A percentile compares a stretch with the other conserved stretches of the same genome.
These are phyloP conservation scores for Takakia lepidozioides DNA, from an alignment of 225 moss, liverwort and hornwort genomes.

Conservation along the genomic window DNA sequence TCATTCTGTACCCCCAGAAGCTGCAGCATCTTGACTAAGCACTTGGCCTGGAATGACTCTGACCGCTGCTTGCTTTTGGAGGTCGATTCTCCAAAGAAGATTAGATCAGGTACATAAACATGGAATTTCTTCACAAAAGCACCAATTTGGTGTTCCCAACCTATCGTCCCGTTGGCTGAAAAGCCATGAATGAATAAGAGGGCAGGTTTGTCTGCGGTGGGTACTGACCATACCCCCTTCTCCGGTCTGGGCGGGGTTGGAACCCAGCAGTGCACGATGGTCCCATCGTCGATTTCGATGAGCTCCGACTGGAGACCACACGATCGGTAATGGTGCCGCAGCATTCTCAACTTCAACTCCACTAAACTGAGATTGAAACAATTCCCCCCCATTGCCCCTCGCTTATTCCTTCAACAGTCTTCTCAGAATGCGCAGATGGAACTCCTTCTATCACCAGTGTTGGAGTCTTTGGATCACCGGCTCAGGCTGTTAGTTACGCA, in stretches of 20 bases:
- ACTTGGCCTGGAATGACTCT: slow-evolving; percentile 76
- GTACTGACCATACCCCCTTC: slow-evolving; percentile 32
- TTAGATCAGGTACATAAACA: slow-evolving; percentile 70
- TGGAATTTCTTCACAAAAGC: slow-evolving; percentile 48
- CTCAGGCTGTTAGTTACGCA: too few species aligned
- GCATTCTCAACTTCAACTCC: slow-evolving; percentile 19
- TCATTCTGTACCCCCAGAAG: slow-evolving; percentile 48
- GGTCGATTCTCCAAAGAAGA: slow-evolving; percentile 62
- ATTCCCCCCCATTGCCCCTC: neutral
- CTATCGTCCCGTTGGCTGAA: slow-evolving; percentile 38
- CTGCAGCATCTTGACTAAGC: slow-evolving; percentile 43
- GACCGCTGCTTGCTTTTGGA: slow-evolving; percentile 24
- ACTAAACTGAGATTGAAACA: slow-evolving; percentile 10
- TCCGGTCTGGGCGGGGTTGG: slow-evolving; percentile 55
- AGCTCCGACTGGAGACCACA: slow-evolving; percentile 50
- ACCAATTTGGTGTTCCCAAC: slow-evolving; percentile 55
- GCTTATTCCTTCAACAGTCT: too few species aligned
- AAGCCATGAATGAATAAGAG: slow-evolving; percentile 68
- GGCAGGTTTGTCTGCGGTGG: slow-evolving; percentile 30
- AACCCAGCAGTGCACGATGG: slow-evolving; percentile 67
- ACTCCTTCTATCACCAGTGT: too few species aligned
- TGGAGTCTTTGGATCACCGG: too few species aligned
- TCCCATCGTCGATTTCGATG: slow-evolving; percentile 50
- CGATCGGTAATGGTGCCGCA: slow-evolving; percentile 28
- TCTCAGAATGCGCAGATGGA: too few species aligned